These are phyloP conservation scores for Corymbia citriodora DNA, from an alignment of 441 rosid genomes.

Conservation along the genomic window DNA sequence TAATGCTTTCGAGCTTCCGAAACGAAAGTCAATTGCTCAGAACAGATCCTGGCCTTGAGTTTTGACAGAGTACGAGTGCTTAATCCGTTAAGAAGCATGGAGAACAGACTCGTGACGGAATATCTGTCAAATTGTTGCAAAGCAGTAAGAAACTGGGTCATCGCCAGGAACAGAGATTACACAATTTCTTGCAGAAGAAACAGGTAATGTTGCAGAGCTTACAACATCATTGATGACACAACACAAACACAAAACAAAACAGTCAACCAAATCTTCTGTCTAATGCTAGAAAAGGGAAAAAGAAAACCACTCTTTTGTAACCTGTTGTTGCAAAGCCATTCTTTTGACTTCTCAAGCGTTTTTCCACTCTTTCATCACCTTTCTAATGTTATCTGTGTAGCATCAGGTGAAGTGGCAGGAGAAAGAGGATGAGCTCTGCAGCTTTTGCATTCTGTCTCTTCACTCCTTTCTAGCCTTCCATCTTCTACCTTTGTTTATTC, in stretches of 20 bases:
- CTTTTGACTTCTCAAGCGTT: conserved; percentile 21
- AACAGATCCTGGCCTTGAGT: background rate
- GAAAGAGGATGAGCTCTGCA: conserved; percentile 96
- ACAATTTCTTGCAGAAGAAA: conserved; percentile 2
- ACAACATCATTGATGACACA: conserved; percentile 15
- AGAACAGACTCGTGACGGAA: background rate
- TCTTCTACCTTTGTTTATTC: conserved; percentile 32
- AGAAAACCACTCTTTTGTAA: conserved; percentile 8
- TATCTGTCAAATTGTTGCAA: background rate
- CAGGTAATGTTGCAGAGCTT: conserved; percentile 31
- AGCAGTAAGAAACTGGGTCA: background rate
- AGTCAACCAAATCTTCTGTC: background rate
- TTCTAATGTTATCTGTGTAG: conserved; percentile 14
- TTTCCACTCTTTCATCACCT: conserved; percentile 14
- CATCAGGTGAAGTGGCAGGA: conserved; percentile 35
- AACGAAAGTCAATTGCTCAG: background rate
- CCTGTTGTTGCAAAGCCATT: conserved; percentile 20
- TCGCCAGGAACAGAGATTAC: background rate
- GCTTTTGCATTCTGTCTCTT: conserved; percentile 39
- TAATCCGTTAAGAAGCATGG: background rate
- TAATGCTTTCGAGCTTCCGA: background rate
- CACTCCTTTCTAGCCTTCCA: conserved; percentile 69
- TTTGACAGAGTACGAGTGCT: background rate
- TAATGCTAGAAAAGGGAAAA: conserved; percentile 8
- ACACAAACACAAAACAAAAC: background rate